These are phyloP conservation scores for Gamarada debralockiae DNA, from an alignment of 495 filamentous ascomycete species.

Conservation along the genomic window DNA sequence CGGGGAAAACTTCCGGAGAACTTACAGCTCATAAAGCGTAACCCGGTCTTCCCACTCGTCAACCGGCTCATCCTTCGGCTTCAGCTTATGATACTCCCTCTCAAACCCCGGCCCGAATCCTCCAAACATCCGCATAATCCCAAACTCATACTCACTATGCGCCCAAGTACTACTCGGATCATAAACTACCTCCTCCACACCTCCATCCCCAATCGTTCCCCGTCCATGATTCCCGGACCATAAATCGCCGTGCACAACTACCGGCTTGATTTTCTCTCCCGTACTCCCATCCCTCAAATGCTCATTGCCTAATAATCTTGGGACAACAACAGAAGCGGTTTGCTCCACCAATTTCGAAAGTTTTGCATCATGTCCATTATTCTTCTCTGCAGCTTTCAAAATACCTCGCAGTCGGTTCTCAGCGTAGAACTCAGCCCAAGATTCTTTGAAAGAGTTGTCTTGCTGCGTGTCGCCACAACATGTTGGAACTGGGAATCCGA, in stretches of 20 bases:
- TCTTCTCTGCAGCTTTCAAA: constrained; percentile 46
- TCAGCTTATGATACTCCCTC: constrained; percentile 68
- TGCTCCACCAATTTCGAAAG: constrained; percentile 59
- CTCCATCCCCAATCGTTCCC: constrained; percentile 56
- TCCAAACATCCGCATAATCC: constrained; percentile 96
- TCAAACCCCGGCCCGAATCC: constrained; percentile 74
- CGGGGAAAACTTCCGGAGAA: too few relatives aligned
- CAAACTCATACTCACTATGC: constrained; percentile 86
- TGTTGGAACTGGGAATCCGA: constrained; percentile 72
- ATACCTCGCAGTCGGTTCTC: constrained; percentile 68
- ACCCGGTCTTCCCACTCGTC: constrained; percentile 83
- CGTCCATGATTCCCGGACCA: constrained; percentile 84
- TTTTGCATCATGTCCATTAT: constrained; percentile 60
- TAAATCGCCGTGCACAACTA: constrained; percentile 84
- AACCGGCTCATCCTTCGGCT: constrained; percentile 75
- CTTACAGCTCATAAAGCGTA: constrained; percentile 76
- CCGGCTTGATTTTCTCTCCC: constrained; percentile 53
- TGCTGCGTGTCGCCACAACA: constrained; percentile 85
- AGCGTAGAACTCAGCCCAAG: constrained; percentile 83
- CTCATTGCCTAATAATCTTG: constrained; percentile 61
- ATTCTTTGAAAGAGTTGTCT: constrained; percentile 61
- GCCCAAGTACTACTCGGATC: constrained; percentile 78
- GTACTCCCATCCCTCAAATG: constrained; percentile 57
- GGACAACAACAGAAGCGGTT: constrained; percentile 61
- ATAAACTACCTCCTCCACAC: constrained; percentile 74